Base-by-base conservation (phyloP, 345 rosid species). In the Aegle marmelos region DNA sequence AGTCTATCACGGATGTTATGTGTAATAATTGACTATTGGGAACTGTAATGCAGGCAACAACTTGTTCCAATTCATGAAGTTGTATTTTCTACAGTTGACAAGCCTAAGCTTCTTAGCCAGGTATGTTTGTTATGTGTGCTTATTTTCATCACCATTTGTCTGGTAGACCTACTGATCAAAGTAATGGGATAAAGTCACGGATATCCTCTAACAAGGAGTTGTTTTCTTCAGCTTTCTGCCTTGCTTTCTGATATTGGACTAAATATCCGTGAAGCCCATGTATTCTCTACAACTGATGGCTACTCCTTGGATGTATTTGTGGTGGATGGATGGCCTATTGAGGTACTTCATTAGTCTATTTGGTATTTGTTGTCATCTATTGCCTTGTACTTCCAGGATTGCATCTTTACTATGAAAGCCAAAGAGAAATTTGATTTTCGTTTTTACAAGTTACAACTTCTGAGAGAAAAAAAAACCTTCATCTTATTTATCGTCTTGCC, bases 231-330 rank as follows among this genome's bases (percentile, higher is more conserved):
- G 94, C 94, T 92, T 74, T 90, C 97, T 80, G 89, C 97, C 65
- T 80, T 90, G 85, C 93, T 92, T 76, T 92, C 94, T 64, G 90
- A 89, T 78, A 90, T 90, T 60, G 92, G 93, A 80, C 92, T 92
- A 65, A 89, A 92, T 79, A 92, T 92, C 71, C 94, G 94, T 45
- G 93, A 90, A 86, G 94, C 97, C 48, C 97, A 90, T 79, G 94
- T 89, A 33, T 92, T 92, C 86, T 90, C 97, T 71, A 92, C 94
- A 63, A 86, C 79, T 28, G 94, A 92, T 83, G 91, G 94, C 72
- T 92, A 90, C 87, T 90, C 94, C 61, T 80, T 88, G 89, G 92
- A 91, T 81, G 93, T 91, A n/a, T 91, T 89, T 82, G 91, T 87
- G 74, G 93, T 91, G 73, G 95, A 91, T 79, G 94, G 94, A 76